Base-by-base conservation (phyloP, 371 early-diverging fungal species). In the Ordospora colligata region DNA sequence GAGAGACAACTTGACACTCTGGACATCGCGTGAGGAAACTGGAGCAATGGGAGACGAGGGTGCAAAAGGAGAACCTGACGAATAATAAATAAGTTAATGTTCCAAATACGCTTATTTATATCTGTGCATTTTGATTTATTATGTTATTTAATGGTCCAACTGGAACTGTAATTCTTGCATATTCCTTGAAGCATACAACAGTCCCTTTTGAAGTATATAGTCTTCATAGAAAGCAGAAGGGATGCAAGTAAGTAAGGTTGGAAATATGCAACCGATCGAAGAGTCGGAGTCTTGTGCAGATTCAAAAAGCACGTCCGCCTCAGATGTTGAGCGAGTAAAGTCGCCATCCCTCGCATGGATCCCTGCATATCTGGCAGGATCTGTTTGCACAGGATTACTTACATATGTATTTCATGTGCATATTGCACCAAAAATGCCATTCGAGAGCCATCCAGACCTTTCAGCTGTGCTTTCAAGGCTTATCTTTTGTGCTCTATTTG, bases 1-100 rank as follows among this genome's bases (percentile, higher is more conserved):
- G 79, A 89, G 97, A 83, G 99, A 98, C 86, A 98, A 98, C 89
- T 87, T 98, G 82, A 96, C 97, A 58, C 89, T 98, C 80, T 98
- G 99, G 99, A 94, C 96, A 64, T 62, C 65, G 32, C 43, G 79
- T 45, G 72, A 78, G 32, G 78, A 78, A 32, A 68, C 64, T 25
- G 50, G 25, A 44, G 49, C 44, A 45, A 49, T 27, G 19, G 67
- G 42, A 32, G 71, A 58, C 49, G 75, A 72, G 14, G 22, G 49
- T 19, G 32, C 32, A 32, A 67, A 53, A 40, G 43, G 50, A 19
- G 70, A 64, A 19, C 22, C n/a, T 21, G 63, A 23, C 46, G 68
- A 74, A 32, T 43, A 68, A 46, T 65, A 74, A 67, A 49, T 49
- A 43, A 54, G 40, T 40, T 53, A 69, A 53, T 42, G 27, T 40